Evolutionary conservation across 305 asterid species (phyloP).

Genomic region (Solanum hybrid): DNA sequence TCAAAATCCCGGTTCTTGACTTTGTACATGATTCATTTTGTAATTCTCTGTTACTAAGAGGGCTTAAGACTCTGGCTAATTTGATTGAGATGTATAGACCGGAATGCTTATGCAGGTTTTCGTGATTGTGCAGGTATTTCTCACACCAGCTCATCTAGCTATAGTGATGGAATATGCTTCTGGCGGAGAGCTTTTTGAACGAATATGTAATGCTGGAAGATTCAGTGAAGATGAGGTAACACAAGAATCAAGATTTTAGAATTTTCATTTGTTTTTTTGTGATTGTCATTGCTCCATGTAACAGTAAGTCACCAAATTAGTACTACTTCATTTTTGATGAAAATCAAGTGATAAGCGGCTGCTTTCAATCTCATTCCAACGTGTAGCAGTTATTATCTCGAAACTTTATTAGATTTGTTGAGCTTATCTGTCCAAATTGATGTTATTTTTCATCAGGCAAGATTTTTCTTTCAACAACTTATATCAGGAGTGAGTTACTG

Average conservation of each 20-base stretch:
- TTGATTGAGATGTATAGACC: background rate
- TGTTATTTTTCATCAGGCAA: slow-evolving; percentile 35
- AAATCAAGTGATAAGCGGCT: background rate
- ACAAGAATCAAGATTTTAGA: background rate
- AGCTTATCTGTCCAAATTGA: background rate
- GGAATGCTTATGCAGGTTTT: background rate
- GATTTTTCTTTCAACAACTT: slow-evolving; percentile 70
- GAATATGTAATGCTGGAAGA: slow-evolving; percentile 73
- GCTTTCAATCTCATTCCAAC: background rate
- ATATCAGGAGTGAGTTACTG: slow-evolving; percentile 86
- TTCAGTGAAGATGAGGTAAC: slow-evolving; percentile 81
- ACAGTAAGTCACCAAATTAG: background rate
- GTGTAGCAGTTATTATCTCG: background rate
- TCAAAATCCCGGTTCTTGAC: background rate
- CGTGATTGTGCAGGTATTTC: slow-evolving; percentile 38
- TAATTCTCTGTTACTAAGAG: background rate
- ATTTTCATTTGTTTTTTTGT: background rate
- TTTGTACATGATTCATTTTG: background rate
- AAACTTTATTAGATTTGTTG: background rate
- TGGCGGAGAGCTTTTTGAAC: slow-evolving; percentile 71
- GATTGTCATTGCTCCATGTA: background rate
- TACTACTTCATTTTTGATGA: background rate
- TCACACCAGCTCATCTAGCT: slow-evolving; percentile 80
- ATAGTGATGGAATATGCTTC: slow-evolving; percentile 86
- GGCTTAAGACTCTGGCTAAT: background rate